Percentiles rank a stretch among this genome's conserved stretches.
Conservation (phyloP, 2,329 filamentous ascomycete genomes). For the Exophiala viscosa region DNA sequence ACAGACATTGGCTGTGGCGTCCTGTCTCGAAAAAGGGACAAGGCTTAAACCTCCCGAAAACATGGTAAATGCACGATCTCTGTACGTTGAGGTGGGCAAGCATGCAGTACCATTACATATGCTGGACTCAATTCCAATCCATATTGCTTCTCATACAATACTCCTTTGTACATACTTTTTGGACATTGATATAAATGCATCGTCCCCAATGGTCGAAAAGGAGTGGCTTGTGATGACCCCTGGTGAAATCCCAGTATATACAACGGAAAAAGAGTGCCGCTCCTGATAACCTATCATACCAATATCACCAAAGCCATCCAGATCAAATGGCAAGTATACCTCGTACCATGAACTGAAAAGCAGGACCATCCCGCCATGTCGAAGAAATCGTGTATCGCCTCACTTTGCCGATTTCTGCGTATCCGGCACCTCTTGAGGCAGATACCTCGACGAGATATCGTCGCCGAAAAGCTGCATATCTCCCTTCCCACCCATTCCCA, state of each 20-base stretch:
- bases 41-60: too few relatives aligned
- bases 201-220: background rate
- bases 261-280: background rate
- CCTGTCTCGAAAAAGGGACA: too few relatives aligned
- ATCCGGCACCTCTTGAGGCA: slow-evolving; percentile 24
- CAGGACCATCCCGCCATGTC: too few relatives aligned
- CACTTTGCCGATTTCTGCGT: slow-evolving; percentile 6
- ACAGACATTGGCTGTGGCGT: too few relatives aligned
- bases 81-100: too few relatives aligned
- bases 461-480: slow-evolving; percentile 73
- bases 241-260: background rate
- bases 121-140: background rate
- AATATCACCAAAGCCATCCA: too few relatives aligned
- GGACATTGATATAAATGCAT: background rate
- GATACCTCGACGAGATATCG: slow-evolving; percentile 47
- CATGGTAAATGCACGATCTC: too few relatives aligned
- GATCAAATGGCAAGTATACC: background rate
- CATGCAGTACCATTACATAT: too few relatives aligned
- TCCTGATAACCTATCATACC: too few relatives aligned
- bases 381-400: background rate
- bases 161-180: background rate
- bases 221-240: background rate
- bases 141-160: background rate
- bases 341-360: background rate
- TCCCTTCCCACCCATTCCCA: slow-evolving; percentile 78